These are phyloP conservation scores for Podaxis mareebaensis DNA, from an alignment of 768 basidiomycete species.

Conservation along the genomic window DNA sequence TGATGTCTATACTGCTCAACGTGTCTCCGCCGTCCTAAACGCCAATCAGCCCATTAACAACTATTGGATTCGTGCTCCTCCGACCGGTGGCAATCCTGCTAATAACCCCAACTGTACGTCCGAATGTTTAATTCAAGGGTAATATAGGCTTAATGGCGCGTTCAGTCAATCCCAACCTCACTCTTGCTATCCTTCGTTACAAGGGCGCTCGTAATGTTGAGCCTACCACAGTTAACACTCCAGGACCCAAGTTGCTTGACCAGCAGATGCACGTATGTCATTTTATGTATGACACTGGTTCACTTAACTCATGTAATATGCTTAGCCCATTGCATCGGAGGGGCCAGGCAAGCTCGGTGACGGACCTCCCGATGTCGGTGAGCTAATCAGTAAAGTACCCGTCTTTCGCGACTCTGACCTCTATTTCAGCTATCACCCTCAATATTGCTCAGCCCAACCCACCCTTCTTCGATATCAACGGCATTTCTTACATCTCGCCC, in stretches of 20 bases:
- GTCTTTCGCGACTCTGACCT: neutral
- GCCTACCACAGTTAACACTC: constrained; percentile 24
- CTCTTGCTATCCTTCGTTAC: constrained; percentile 46
- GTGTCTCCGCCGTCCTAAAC: constrained; percentile 32
- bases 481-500: constrained; percentile 26
- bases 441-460: constrained; percentile 21
- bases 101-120: constrained; percentile 14
- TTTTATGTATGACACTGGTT: neutral
- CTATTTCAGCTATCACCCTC: constrained; percentile 27
- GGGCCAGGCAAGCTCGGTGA: constrained; percentile 12
- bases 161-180: constrained; percentile 31
- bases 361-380: constrained; percentile 35
- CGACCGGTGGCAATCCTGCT: constrained; percentile 32
- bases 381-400: neutral
- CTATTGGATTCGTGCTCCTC: constrained; percentile 42
- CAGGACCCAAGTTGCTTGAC: constrained; percentile 26
- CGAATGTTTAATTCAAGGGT: neutral
- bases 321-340: constrained; percentile 4
- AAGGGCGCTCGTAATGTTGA: constrained; percentile 33
- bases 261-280: constrained; percentile 24
- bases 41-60: constrained; percentile 25
- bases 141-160: neutral
- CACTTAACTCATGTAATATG: neutral
- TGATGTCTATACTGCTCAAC: constrained; percentile 34
- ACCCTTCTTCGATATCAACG: constrained; percentile 21